Percentiles rank a stretch among this genome's conserved stretches.
These are phyloP conservation scores for Claviceps capensis DNA, from an alignment of 2,329 filamentous ascomycete genomes.

Conservation along the genomic window DNA sequence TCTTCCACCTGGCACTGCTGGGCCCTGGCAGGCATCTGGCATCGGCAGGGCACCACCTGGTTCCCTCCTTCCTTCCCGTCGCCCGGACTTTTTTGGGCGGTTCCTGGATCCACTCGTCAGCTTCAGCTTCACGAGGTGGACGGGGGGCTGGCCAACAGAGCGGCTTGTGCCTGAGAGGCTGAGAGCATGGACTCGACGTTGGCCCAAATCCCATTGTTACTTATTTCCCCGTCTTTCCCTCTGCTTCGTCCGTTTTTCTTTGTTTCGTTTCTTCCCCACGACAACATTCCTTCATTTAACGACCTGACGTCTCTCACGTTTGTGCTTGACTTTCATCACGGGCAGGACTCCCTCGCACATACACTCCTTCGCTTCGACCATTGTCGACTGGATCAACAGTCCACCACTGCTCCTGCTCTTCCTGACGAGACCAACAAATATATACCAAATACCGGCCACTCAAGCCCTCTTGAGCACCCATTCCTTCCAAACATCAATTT, in stretches of 20 bases:
- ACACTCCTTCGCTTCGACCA: conserved; percentile 7
- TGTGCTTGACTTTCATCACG: conserved; percentile 5
- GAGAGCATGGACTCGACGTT: not conserved
- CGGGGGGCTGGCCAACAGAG: not conserved
- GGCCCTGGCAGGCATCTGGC: not conserved
- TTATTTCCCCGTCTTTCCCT: not conserved
- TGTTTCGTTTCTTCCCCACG: not conserved
- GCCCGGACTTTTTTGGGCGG: not conserved
- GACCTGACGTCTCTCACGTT: conserved; percentile 5
- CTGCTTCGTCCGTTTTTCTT: not conserved
- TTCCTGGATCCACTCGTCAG: not conserved
- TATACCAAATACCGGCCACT: not conserved
- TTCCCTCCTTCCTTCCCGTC: not conserved
- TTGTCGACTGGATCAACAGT: not conserved
- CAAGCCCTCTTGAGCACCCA: conserved; percentile 1
- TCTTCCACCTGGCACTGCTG: not conserved
- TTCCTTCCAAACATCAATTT: conserved; percentile 6
- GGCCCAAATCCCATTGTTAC: not conserved
- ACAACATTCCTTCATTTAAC: conserved; percentile 5
- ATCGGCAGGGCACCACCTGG: not conserved
- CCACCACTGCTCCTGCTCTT: not conserved
- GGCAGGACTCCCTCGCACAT: conserved; percentile 6
- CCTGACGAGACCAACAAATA: not conserved
- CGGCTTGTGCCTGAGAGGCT: too few species aligned
- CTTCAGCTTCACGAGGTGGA: not conserved